Conservation (phyloP, 2,329 filamentous ascomycete species). For the Pezicula radicicola region DNA sequence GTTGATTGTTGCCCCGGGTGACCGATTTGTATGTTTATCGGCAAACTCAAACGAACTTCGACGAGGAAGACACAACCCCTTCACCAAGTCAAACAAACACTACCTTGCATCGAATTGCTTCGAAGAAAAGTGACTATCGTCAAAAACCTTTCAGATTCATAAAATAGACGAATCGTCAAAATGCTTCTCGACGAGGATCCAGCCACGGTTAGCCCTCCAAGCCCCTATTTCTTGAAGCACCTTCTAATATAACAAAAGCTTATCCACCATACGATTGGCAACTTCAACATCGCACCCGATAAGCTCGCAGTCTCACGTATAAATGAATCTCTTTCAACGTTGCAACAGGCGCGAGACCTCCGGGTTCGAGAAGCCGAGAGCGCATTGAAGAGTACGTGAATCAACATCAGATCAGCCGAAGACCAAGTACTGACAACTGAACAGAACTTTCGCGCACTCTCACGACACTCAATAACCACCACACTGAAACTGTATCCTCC, state of each 20-base stretch:
- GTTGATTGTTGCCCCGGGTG: constrained; percentile 3
- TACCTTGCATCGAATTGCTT: no score
- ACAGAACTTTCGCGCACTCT: constrained; percentile 70
- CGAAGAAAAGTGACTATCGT: background rate
- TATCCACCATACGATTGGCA: constrained; percentile 85
- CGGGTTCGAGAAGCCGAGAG: constrained; percentile 69
- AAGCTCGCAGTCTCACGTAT: constrained; percentile 81
- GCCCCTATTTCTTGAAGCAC: background rate
- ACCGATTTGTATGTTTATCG: background rate
- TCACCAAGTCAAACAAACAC: no score
- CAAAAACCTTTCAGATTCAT: background rate
- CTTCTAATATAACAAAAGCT: constrained; percentile 50
- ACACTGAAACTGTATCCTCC: constrained; percentile 69
- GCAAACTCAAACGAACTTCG: background rate
- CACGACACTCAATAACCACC: constrained; percentile 69
- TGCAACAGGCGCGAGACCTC: constrained; percentile 80
- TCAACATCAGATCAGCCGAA: constrained; percentile 20
- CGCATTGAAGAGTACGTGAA: constrained; percentile 55
- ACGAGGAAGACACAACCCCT: background rate
- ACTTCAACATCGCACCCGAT: constrained; percentile 94
- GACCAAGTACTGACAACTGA: constrained; percentile 5
- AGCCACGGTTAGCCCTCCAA: constrained; percentile 60
- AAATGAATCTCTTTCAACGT: constrained; percentile 74
- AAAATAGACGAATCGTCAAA: constrained; percentile 34
- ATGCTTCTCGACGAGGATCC: constrained; percentile 97